Base-by-base conservation (phyloP, 2,329 filamentous ascomycete species). In the Phyllosticta citriasiana region DNA sequence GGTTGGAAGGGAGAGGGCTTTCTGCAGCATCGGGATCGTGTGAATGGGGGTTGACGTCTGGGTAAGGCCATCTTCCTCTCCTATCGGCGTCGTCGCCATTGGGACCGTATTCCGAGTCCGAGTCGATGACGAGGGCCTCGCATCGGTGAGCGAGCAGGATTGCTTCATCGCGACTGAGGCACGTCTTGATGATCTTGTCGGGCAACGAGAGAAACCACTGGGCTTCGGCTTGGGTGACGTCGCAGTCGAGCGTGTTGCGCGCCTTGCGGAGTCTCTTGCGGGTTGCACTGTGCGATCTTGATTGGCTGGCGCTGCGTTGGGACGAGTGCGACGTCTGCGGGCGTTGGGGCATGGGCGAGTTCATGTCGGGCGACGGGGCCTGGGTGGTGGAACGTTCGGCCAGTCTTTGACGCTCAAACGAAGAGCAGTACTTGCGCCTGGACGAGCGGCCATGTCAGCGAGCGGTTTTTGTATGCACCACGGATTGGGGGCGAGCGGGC, bases 151-250 rank as follows among this genome's bases (percentile, higher is more conserved):
- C 82, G 61, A 87, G 77, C 62, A 85, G 73, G 53, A 82, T 75
- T 66, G 88, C 87, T 74, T 94, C 89, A 72, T 91, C 87, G 56
- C 78, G 79, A 25, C 86, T 86, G 71, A 91, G 87, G 64, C 88
- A 83, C 65, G 83, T 84, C 65, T 84, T 83, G 69, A 84, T 85
- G 65, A 91, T 81, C 73, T 90, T 91, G 64, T 88, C 84, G 22
- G 89, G 88, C 52, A 91, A 78, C 24, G 80, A 83, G 59, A 86
- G 78, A 71, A 86, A 91, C 78, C 88, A 90, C 64, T 83, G 79
- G 60, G 82, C 82, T 67, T 89, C 84, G 30, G 80, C 78, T 60
- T 80, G 79, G 59, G 80, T 74, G 64, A 73, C 73, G 68, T 65
- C 68, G 69, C 65, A 70, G 62, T 70, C 65, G 40, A n/a, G 40